Base-by-base conservation (phyloP, 768 basidiomycete species). In the Omphalotus guepiniiformis region DNA sequence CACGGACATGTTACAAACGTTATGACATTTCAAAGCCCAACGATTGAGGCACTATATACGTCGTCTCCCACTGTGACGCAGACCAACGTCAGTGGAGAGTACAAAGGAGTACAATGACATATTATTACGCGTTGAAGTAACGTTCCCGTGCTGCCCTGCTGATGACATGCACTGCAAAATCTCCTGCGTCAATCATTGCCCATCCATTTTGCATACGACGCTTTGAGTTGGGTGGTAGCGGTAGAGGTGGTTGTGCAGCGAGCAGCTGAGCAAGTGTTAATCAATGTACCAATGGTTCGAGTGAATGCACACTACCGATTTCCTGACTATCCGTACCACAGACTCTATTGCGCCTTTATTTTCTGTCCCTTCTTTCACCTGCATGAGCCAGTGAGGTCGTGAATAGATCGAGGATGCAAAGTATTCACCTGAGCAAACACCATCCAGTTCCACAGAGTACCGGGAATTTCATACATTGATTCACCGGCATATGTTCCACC, bases 291-390 rank as follows among this genome's bases (percentile, higher is more conserved):
- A 35, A 28, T 21, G n/a, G 26, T 47, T 39, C 23, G 25, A 11
- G 6, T 27, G 40, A 32, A 27, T 22, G 42, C 11, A 28, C 36
- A 16, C 3, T 39, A 84, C 89, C 53, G 78, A 73, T 67, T 85
- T 90, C 52, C 88, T 71, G 22, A 88, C 76, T 11, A 78, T 61
- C 40, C 86, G 74, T 36, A 87, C 77, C 30, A 90, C 79, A 6
- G 82, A 80, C 58, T 90, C 86, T 47, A 92, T 82, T 1, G 82
- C 78, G 5, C 88, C 90, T 56, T 83, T 75, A 47, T 76, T 80
- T 69, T 92, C 88, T 6, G 86, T 86, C 7, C 89, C 89, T 55
- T 89, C 85, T 60, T 89, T 93, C 41, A 93, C 87, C 85, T 88
- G 48, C 40, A 16, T 51, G 42, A 23, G 39, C 18, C 34, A 44